These are phyloP conservation scores for Telfairia occidentalis DNA, from an alignment of 331 rosid species.

Conservation along the genomic window DNA sequence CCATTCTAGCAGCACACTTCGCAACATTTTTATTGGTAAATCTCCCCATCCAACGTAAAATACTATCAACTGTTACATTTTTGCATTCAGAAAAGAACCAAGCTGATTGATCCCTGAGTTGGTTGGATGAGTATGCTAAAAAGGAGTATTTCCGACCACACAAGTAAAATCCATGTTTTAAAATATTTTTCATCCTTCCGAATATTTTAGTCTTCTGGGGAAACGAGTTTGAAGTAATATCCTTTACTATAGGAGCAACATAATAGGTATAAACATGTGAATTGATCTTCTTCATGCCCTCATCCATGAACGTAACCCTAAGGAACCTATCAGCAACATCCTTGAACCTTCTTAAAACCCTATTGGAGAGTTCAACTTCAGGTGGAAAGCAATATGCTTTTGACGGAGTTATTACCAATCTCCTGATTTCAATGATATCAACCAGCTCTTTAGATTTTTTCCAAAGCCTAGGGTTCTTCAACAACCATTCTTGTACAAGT, in stretches of 20 bases:
- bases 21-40: conserved; percentile 50
- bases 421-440: conserved; percentile 61
- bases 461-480: conserved; percentile 58
- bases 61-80: conserved; percentile 11
- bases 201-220: conserved; percentile 53
- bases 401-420: conserved; percentile 73
- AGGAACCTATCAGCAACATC: conserved; percentile 68
- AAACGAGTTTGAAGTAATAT: conserved; percentile 39
- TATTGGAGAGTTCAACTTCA: conserved; percentile 71
- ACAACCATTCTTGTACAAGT: conserved; percentile 63
- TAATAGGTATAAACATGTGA: conserved; percentile 39
- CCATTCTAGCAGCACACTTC: conserved; percentile 96
- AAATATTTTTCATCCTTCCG: conserved; percentile 46
- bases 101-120: conserved; percentile 79
- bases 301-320: conserved; percentile 92
- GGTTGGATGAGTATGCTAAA: conserved; percentile 89
- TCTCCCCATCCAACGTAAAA: conserved; percentile 68
- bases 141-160: conserved; percentile 71
- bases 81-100: conserved; percentile 73
- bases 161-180: conserved; percentile 47
- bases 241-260: conserved; percentile 71
- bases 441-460: conserved; percentile 42
- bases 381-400: conserved; percentile 81
- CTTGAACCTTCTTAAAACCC: conserved; percentile 67
- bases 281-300: conserved; percentile 73